Percentiles rank a stretch among this genome's conserved stretches.
Conservation (phyloP, 1,284 basidiomycete genomes). For the Ustilago bromivora region DNA sequence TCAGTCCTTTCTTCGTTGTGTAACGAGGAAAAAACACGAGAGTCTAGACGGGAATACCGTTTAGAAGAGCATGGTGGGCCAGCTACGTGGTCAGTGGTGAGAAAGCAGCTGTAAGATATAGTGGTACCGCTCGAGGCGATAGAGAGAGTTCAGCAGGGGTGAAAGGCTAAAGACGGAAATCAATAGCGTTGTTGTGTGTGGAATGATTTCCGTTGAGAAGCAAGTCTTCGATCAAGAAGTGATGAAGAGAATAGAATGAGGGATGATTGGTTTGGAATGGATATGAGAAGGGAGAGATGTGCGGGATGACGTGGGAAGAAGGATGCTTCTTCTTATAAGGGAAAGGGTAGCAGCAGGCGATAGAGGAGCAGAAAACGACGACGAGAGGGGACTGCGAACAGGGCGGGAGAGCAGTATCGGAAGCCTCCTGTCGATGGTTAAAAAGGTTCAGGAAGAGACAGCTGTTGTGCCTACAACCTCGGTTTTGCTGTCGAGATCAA, state of each 20-base stretch:
- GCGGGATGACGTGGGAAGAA: conserved; percentile 1
- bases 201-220: conserved; percentile 23
- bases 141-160: conserved; percentile 10
- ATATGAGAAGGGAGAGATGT: conserved; percentile 1
- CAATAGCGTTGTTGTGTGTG: conserved; percentile 1
- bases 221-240: conserved; percentile 10
- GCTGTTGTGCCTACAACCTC: neutral
- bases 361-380: neutral
- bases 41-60: conserved; percentile 49
- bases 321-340: conserved; percentile 17
- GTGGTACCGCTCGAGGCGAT: conserved; percentile 34
- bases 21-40: conserved; percentile 41
- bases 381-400: neutral
- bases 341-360: conserved; percentile 25
- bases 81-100: conserved; percentile 52
- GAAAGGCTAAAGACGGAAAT: conserved; percentile 21
- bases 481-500: neutral
- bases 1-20: conserved; percentile 52
- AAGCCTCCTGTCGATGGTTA: neutral
- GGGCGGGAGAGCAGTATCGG: conserved; percentile 11
- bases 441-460: conserved; percentile 7
- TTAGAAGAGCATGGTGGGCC: conserved; percentile 60
- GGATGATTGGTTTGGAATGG: conserved; percentile 19
- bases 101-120: conserved; percentile 51
- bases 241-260: conserved; percentile 13